Evolutionary conservation across 2,329 filamentous ascomycete species (phyloP).

Genomic region (Rutstroemia sp.): DNA sequence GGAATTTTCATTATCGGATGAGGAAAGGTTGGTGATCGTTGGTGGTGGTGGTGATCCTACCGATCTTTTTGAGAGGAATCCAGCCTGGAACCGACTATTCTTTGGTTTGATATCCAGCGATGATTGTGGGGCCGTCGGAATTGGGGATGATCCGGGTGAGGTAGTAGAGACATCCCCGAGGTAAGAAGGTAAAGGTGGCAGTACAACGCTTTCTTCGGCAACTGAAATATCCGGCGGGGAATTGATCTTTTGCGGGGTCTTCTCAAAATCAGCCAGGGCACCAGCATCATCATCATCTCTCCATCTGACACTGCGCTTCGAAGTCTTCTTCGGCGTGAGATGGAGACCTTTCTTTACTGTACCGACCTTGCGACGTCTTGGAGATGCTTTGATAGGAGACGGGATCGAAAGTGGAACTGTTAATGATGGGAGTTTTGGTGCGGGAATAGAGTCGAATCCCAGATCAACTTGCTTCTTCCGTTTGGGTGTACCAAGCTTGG

Average conservation of each 20-base stretch:
- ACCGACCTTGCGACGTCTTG: slow-evolving; percentile 66
- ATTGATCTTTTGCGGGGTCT: slow-evolving; percentile 69
- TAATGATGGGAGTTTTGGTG: slow-evolving; percentile 34
- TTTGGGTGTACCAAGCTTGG: slow-evolving; percentile 69
- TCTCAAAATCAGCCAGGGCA: slow-evolving; percentile 81
- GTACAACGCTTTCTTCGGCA: slow-evolving; percentile 36
- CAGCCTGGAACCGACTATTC: slow-evolving; percentile 76
- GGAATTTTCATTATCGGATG: slow-evolving; percentile 46
- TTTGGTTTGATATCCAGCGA: slow-evolving; percentile 57
- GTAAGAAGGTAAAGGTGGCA: slow-evolving; percentile 47
- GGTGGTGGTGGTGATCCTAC: slow-evolving; percentile 57
- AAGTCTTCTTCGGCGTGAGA: slow-evolving; percentile 76
- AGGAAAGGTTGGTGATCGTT: slow-evolving; percentile 51
- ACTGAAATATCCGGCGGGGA: slow-evolving; percentile 49
- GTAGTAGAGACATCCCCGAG: slow-evolving; percentile 32
- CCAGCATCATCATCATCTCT: slow-evolving; percentile 84
- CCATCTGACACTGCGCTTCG: slow-evolving; percentile 81
- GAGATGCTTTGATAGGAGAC: slow-evolving; percentile 69
- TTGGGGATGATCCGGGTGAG: slow-evolving; percentile 42
- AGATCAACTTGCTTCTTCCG: slow-evolving; percentile 48
- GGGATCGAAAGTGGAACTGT: slow-evolving; percentile 31
- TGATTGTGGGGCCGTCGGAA: slow-evolving; percentile 47
- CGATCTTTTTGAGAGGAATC: slow-evolving; percentile 66
- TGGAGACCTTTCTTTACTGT: slow-evolving; percentile 63
- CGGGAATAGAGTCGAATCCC: slow-evolving; percentile 14